phyloP scores from a whole-genome alignment of 768 basidiomycete species.

The Sistotremastrum suecicum region DNA sequence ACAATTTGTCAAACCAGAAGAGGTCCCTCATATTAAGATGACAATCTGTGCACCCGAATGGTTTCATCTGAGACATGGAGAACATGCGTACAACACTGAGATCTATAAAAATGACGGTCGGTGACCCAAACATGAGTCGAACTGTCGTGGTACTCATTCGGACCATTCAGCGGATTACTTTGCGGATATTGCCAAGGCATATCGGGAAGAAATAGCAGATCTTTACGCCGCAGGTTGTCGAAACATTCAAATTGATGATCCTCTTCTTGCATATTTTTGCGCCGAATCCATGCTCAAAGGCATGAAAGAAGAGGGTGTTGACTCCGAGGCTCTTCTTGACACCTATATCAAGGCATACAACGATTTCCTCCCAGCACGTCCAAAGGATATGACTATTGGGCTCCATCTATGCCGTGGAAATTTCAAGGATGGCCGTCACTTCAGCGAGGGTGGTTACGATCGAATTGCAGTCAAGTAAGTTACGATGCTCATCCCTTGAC shows the following conservation, averaged over 20 bases:
- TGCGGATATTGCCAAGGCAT: conserved; percentile 32
- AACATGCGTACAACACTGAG: conserved; percentile 40
- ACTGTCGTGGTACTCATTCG: not conserved
- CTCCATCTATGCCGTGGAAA: conserved; percentile 45
- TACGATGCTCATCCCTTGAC: too few species aligned
- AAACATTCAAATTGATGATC: conserved; percentile 34
- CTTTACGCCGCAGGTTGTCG: conserved; percentile 29
- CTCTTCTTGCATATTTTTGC: conserved; percentile 50
- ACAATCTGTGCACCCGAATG: conserved; percentile 61
- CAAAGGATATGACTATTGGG: conserved; percentile 38
- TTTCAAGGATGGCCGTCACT: conserved; percentile 26
- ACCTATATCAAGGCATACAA: conserved; percentile 54
- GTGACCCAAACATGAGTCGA: conserved; percentile 3
- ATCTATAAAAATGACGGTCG: conserved; percentile 49
- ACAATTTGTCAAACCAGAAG: conserved; percentile 41
- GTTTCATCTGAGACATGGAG: conserved; percentile 57
- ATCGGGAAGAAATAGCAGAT: conserved; percentile 28
- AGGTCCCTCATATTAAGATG: conserved; percentile 54
- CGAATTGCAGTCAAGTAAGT: conserved; percentile 31
- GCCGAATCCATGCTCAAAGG: conserved; percentile 36
- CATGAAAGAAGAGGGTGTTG: conserved; percentile 45
- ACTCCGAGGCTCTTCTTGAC: conserved; percentile 51
- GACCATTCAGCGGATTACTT: conserved; percentile 27
- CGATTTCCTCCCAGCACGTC: conserved; percentile 35
- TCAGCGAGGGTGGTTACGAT: conserved; percentile 46